Percentiles rank a stretch among this genome's conserved stretches.
Conservation (phyloP, 495 filamentous ascomycete species). For the Staphylotrichum tortipilum region DNA sequence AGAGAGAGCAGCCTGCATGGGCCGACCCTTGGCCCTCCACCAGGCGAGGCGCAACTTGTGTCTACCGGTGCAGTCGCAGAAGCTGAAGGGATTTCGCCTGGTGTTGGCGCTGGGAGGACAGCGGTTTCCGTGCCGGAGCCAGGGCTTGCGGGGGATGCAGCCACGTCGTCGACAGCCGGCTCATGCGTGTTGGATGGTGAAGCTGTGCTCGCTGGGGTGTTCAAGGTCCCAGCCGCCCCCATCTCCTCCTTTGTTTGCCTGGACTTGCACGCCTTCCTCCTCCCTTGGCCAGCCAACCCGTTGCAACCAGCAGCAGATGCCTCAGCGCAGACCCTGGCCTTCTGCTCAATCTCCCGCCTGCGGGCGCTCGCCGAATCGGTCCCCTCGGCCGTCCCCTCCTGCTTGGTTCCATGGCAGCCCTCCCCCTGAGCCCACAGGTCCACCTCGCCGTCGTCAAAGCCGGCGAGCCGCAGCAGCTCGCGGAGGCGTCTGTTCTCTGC, state of each 20-base stretch:
- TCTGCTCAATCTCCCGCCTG: not conserved
- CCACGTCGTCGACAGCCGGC: not conserved
- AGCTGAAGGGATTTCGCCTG: not conserved
- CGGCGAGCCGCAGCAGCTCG: not conserved
- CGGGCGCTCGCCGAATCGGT: not conserved
- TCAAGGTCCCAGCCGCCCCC: not conserved
- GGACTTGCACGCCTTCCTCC: not conserved
- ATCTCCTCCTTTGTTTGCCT: not conserved
- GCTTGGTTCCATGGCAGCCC: not conserved
- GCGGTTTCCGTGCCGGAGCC: not conserved
- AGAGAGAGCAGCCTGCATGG: conserved; percentile 6
- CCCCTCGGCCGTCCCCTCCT: not conserved
- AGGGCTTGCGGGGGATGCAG: not conserved
- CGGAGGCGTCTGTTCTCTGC: conserved; percentile 4
- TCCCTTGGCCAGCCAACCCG: not conserved
- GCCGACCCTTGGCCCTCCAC: not conserved
- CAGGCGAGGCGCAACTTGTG: not conserved
- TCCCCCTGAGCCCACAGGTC: not conserved
- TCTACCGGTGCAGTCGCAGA: not conserved
- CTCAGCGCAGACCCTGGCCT: not conserved
- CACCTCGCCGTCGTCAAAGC: conserved; percentile 4
- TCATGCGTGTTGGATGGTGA: not conserved
- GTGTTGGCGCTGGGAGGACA: not conserved
- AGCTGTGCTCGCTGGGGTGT: not conserved
- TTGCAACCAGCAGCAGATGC: not conserved